phyloP scores from a whole-genome alignment of 2,329 filamentous ascomycete species.

The Ceratocystis eucalypticola region DNA sequence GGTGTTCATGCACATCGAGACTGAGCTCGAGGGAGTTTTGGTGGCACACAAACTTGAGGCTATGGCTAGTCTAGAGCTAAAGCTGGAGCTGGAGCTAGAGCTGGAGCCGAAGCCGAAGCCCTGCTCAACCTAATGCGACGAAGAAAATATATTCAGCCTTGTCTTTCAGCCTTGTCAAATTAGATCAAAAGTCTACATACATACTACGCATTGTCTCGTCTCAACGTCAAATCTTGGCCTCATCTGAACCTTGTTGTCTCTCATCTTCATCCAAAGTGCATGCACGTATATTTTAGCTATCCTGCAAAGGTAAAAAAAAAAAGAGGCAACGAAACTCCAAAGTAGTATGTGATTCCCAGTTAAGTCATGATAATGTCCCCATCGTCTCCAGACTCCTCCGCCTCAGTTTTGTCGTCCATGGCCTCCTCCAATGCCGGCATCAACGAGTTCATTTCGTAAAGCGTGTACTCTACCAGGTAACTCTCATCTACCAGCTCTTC shows the following conservation, averaged over 20 bases:
- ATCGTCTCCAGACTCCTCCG: slow-evolving; percentile 28
- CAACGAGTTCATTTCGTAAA: slow-evolving; percentile 79
- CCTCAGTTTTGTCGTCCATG: slow-evolving; percentile 26
- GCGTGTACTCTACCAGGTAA: slow-evolving; percentile 83
- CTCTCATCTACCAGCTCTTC: slow-evolving; percentile 90
- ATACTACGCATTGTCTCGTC: not conserved
- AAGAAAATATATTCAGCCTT: slow-evolving; percentile 13
- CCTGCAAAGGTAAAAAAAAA: not conserved
- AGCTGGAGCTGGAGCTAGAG: not conserved
- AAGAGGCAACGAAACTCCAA: slow-evolving; percentile 11
- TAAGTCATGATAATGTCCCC: slow-evolving; percentile 32
- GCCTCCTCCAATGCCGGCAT: slow-evolving; percentile 31
- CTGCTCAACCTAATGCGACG: not conserved
- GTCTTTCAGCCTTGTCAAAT: slow-evolving; percentile 1
- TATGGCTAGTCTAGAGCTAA: too few species aligned
- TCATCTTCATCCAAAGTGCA: not conserved
- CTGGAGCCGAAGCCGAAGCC: not conserved
- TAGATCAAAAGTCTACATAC: not conserved
- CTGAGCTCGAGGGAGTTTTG: not conserved
- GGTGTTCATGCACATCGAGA: not conserved
- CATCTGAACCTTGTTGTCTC: too few species aligned
- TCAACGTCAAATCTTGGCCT: not conserved
- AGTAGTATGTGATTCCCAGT: slow-evolving; percentile 8
- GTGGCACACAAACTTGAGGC: not conserved
- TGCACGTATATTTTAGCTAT: slow-evolving; percentile 14